phyloP scores from a whole-genome alignment of 2,329 filamentous ascomycete species.

The Alternaria novae-zelandiae region DNA sequence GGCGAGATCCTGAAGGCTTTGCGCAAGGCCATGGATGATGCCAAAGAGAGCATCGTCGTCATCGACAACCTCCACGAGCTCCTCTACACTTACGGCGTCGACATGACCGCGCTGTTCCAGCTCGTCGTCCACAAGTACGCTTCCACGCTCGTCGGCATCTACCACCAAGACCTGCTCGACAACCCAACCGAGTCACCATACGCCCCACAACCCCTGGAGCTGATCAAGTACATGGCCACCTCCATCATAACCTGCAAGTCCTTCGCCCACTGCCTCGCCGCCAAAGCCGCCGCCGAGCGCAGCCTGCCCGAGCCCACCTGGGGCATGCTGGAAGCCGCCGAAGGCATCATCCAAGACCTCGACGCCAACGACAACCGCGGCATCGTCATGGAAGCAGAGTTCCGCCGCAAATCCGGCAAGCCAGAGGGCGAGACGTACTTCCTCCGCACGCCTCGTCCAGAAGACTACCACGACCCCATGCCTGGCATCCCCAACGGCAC shows the following conservation, averaged over 20 bases:
- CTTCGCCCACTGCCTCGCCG: constrained; percentile 74
- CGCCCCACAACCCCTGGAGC: constrained; percentile 63
- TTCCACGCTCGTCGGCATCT: constrained; percentile 77
- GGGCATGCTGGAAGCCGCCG: constrained; percentile 76
- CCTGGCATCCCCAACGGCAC: constrained; percentile 27
- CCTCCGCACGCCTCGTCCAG: constrained; percentile 41
- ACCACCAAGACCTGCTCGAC: constrained; percentile 78
- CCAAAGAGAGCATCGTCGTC: constrained; percentile 65
- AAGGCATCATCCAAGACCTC: constrained; percentile 78
- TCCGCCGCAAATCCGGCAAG: constrained; percentile 81
- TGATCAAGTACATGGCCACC: constrained; percentile 86
- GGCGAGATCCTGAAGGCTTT: constrained; percentile 48
- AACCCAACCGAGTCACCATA: constrained; percentile 50
- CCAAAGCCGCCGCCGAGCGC: constrained; percentile 76
- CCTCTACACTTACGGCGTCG: constrained; percentile 38
- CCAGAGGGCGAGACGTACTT: constrained; percentile 74
- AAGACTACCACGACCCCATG: constrained; percentile 26
- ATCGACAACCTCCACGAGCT: constrained; percentile 81
- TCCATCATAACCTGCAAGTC: constrained; percentile 77
- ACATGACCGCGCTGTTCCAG: constrained; percentile 69
- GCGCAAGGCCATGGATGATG: constrained; percentile 24
- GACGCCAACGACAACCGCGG: constrained; percentile 60
- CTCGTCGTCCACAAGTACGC: constrained; percentile 70
- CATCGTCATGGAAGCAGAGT: constrained; percentile 82
- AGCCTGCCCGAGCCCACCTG: constrained; percentile 78